Conservation (phyloP, 805 yeast genomes). For the Phaffomyces thermotolerans region DNA sequence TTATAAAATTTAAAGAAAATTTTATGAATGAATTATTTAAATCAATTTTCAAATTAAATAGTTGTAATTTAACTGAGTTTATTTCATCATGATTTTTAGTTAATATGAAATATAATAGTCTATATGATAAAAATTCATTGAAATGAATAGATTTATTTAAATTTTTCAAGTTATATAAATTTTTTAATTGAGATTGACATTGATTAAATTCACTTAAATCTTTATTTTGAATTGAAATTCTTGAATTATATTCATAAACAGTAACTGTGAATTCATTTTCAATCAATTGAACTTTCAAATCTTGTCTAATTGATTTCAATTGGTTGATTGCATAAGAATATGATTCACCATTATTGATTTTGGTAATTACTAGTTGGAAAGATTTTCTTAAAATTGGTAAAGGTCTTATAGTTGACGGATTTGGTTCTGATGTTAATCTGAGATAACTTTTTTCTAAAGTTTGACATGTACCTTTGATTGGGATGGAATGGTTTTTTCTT, state of each 20-base stretch:
- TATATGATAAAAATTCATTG: constrained; percentile 65
- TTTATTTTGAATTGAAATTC: constrained; percentile 72
- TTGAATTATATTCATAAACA: constrained; percentile 82
- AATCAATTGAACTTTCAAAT: constrained; percentile 84
- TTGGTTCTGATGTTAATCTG: constrained; percentile 86
- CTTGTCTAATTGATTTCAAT: constrained; percentile 88
- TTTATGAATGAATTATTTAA: constrained; percentile 12
- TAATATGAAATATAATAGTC: constrained; percentile 65
- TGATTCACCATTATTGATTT: constrained; percentile 41
- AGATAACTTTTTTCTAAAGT: constrained; percentile 71
- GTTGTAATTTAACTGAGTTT: constrained; percentile 35
- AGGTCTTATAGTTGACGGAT: constrained; percentile 80
- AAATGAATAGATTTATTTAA: constrained; percentile 31
- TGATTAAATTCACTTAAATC: constrained; percentile 95
- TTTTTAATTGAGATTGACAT: constrained; percentile 75
- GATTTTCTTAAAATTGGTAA: constrained; percentile 51
- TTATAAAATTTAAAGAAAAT: constrained; percentile 26
- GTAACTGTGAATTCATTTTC: constrained; percentile 65
- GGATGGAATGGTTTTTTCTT: constrained; percentile 10
- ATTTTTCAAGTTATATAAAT: constrained; percentile 44
- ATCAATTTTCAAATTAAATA: constrained; percentile 22
- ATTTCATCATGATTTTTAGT: constrained; percentile 49
- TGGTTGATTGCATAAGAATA: constrained; percentile 84
- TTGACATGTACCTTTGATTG: constrained; percentile 57
- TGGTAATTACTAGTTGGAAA: constrained; percentile 42